Base-by-base conservation (phyloP, 495 filamentous ascomycete species). In the Tuber aestivum region DNA sequence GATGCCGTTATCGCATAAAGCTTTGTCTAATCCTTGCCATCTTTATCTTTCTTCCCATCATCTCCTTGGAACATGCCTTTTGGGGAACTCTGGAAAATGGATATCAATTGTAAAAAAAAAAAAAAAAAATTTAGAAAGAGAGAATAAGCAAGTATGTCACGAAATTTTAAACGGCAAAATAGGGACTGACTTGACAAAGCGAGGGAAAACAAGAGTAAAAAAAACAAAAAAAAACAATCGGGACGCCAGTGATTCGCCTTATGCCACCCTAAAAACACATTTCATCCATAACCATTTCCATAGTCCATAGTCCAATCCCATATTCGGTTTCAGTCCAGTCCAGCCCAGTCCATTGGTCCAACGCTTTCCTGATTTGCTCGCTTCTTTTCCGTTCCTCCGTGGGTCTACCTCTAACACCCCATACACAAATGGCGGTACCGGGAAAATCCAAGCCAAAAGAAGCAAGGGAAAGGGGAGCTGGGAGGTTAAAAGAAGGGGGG, bases 231-330 rank as follows among this genome's bases (percentile, higher is more conserved):
- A 35, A 48, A 74, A 78, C 41, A 75, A 79, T 68, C 44, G 70
- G 72, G 78, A 79, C 78, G 78, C 78, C 78, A 79, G 72, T 79
- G 77, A 79, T 79, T 77, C 76, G 56, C 56, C 56, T 16, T 61
- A 65, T 65, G 56, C 56, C 56, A 35, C 56, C 56, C 56, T 65
- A 65, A 65, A 65, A 65, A 65, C 56, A 65, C 56, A 65, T 65
- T 65, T 27, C 56, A 35, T 35, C 56, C 56, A 65, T 65, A 65
- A 27, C 56, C 56, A 65, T 35, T 32, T 65, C 27, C 27, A 65
- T 65, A 65, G 56, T 35, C 56, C 56, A 65, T 65, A 65, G 12
- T 35, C 27, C 56, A 65, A 65, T 18, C 23, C 56, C 56, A 65
- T 61, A 32, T 65, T 32, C 56, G 32, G 56, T n/a, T 65, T 3